These are phyloP conservation scores for Dryadomyces quercus-mongolicae DNA, from an alignment of 2,329 filamentous ascomycete species.

Conservation along the genomic window DNA sequence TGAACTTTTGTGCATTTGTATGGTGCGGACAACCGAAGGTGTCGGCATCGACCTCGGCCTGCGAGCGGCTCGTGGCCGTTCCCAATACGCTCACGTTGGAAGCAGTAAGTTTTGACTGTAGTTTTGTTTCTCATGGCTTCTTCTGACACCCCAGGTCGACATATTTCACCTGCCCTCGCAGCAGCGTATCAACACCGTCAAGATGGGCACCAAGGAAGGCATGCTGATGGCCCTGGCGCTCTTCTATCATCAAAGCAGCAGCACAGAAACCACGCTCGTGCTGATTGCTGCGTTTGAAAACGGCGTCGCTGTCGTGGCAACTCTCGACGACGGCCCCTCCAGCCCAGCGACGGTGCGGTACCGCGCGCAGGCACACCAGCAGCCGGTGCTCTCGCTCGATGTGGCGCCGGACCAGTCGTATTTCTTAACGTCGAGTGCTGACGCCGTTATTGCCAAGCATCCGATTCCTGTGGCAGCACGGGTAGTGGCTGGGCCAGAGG, in stretches of 20 bases:
- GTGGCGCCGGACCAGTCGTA: conserved; percentile 35
- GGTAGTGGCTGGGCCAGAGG: neutral
- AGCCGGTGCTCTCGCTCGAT: conserved; percentile 70
- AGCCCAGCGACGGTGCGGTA: conserved; percentile 44
- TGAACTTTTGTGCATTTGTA: conserved; percentile 89
- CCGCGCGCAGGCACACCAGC: conserved; percentile 54
- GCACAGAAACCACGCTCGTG: too few species aligned
- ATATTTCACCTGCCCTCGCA: conserved; percentile 74
- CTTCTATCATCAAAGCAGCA: conserved; percentile 32
- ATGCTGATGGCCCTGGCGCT: conserved; percentile 83
- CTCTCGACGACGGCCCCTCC: conserved; percentile 26
- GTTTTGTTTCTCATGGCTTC: neutral
- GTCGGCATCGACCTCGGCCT: neutral
- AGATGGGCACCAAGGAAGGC: conserved; percentile 41
- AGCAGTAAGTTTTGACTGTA: conserved; percentile 37
- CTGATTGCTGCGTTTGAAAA: conserved; percentile 78
- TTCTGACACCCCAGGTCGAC: conserved; percentile 43
- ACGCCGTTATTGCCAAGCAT: conserved; percentile 68
- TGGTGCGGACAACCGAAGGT: conserved; percentile 28
- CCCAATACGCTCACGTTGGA: conserved; percentile 67
- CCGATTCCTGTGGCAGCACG: conserved; percentile 31
- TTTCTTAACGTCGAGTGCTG: conserved; percentile 74
- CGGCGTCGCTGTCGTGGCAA: conserved; percentile 58
- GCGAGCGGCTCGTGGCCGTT: conserved; percentile 51
- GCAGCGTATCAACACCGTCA: conserved; percentile 48